A percentile compares a stretch with the other conserved stretches of the same genome.
These are phyloP conservation scores for Termitomyces sp. DNA, from an alignment of 768 basidiomycete species.

Conservation along the genomic window DNA sequence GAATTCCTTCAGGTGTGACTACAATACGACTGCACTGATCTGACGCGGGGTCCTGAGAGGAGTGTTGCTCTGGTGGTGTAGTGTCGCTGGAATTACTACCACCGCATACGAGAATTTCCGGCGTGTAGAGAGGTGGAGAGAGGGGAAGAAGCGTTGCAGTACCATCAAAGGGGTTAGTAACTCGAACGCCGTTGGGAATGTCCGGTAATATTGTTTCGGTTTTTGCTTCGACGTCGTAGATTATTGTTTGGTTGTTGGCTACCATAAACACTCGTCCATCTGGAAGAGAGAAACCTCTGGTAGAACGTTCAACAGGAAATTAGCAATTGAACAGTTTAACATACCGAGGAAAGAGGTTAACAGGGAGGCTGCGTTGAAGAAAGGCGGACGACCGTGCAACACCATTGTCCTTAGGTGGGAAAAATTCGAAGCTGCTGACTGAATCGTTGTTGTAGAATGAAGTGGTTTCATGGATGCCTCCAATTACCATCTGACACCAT, in stretches of 20 bases:
- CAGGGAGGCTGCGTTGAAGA: constrained; percentile 20
- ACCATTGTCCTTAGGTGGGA: constrained; percentile 27
- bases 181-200: constrained; percentile 37
- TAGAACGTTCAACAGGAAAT: background rate
- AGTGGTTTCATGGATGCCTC: constrained; percentile 6
- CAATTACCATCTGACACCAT: constrained; percentile 16
- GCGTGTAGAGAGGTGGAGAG: constrained; percentile 33
- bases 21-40: constrained; percentile 37
- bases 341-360: constrained; percentile 17
- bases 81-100: constrained; percentile 30
- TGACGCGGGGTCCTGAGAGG: constrained; percentile 33
- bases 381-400: constrained; percentile 21
- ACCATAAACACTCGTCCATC: constrained; percentile 34
- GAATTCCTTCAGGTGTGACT: constrained; percentile 34
- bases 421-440: constrained; percentile 43
- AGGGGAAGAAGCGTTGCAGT: constrained; percentile 31
- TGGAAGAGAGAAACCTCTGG: constrained; percentile 22
- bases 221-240: constrained; percentile 32
- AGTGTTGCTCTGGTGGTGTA: constrained; percentile 20
- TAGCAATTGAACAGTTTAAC: background rate
- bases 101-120: constrained; percentile 42
- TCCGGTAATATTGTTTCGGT: constrained; percentile 33
- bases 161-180: constrained; percentile 34
- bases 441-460: constrained; percentile 44
- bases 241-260: constrained; percentile 35